These are phyloP conservation scores for Trichoderma citrinoviride DNA, from an alignment of 2,329 filamentous ascomycete genomes.

Conservation along the genomic window DNA sequence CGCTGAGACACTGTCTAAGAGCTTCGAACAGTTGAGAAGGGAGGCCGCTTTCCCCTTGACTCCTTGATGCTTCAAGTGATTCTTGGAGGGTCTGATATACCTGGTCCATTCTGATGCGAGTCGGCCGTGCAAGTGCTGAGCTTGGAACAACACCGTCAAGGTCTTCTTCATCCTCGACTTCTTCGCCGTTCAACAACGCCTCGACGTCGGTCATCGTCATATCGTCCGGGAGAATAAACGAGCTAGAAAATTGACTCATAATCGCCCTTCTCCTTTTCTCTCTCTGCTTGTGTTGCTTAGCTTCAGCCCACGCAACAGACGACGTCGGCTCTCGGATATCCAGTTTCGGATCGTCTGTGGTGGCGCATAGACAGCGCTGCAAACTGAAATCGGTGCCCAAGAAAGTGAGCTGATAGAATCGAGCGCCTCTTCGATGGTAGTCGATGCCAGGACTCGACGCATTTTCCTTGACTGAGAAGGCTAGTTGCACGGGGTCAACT, in stretches of 20 bases:
- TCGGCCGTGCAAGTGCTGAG: constrained; percentile 18
- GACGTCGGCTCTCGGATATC: constrained; percentile 32
- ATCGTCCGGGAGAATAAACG: constrained; percentile 40
- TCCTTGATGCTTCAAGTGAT: constrained; percentile 23
- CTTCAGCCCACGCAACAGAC: constrained; percentile 30
- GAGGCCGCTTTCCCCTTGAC: constrained; percentile 28
- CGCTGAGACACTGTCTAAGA: constrained; percentile 30
- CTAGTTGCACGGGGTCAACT: constrained; percentile 32
- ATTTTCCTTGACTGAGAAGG: constrained; percentile 2
- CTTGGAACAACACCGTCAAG: background rate
- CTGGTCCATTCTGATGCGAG: constrained; percentile 28
- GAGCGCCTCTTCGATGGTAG: constrained; percentile 36
- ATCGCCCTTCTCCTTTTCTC: constrained; percentile 32
- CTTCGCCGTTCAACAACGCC: constrained; percentile 17
- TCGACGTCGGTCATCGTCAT: constrained; percentile 32
- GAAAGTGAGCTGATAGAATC: constrained; percentile 48
- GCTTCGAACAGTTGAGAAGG: constrained; percentile 30
- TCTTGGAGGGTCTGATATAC: constrained; percentile 28
- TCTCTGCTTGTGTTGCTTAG: constrained; percentile 30
- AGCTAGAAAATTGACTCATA: constrained; percentile 31
- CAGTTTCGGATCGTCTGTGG: constrained; percentile 27
- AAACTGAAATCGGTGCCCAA: constrained; percentile 45
- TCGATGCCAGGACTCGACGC: constrained; percentile 29
- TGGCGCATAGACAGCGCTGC: constrained; percentile 39
- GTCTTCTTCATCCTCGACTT: background rate